A percentile compares a stretch with the other conserved stretches of the same genome.
Evolutionary conservation across 1,284 basidiomycete genomes (phyloP).

Genomic region (Fomitiporia mediterranea): DNA sequence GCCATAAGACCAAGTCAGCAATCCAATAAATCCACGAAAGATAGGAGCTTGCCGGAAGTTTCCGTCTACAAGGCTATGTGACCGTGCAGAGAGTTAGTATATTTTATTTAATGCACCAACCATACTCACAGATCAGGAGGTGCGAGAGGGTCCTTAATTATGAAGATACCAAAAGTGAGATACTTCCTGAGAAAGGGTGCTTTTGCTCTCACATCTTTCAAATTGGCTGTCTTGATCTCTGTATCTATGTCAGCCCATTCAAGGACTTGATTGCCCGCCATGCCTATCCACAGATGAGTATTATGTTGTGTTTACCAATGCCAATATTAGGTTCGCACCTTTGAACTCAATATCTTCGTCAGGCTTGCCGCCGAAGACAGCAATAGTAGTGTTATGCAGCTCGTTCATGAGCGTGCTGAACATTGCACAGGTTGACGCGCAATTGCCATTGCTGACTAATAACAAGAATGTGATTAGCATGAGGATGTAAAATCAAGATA

Average conservation of each 20-base stretch:
- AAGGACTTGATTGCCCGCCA: constrained; percentile 63
- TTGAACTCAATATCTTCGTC: constrained; percentile 50
- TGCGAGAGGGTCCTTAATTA: constrained; percentile 48
- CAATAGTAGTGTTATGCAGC: constrained; percentile 49
- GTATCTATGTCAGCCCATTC: constrained; percentile 60
- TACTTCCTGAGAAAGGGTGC: not conserved
- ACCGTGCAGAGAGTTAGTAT: no score
- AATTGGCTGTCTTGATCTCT: constrained; percentile 57
- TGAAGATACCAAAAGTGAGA: not conserved
- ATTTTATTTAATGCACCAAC: no score
- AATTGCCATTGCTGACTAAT: constrained; percentile 43
- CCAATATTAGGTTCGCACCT: constrained; percentile 32
- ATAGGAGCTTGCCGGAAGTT: constrained; percentile 41
- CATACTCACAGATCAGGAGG: constrained; percentile 50
- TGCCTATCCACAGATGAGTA: constrained; percentile 33
- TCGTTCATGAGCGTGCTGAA: constrained; percentile 63
- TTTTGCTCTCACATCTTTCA: constrained; percentile 52
- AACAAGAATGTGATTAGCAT: constrained; percentile 23
- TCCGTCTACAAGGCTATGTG: constrained; percentile 41
- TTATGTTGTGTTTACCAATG: not conserved
- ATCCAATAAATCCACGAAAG: no score
- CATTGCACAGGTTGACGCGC: constrained; percentile 62
- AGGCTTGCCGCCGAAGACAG: constrained; percentile 57
- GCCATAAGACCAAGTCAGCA: not conserved
- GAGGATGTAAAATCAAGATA: not conserved